phyloP scores from a whole-genome alignment of 257 asterid genomes.

The Nicotiana benthamiana region DNA sequence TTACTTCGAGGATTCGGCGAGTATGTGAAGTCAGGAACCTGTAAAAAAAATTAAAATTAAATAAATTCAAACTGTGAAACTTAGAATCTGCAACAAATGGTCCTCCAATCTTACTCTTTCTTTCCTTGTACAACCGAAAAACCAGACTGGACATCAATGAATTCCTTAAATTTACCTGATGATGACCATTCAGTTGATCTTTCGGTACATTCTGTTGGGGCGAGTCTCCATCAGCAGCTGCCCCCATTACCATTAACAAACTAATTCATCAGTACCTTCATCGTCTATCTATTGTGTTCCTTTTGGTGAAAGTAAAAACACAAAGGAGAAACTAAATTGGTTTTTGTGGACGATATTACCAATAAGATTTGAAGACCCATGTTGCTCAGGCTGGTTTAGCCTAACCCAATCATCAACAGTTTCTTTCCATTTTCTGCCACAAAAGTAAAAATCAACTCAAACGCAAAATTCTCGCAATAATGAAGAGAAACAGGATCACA shows the following conservation, averaged over 20 bases:
- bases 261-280: slow-evolving; percentile 5
- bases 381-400: slow-evolving; percentile 53
- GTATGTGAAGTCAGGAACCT: slow-evolving; percentile 69
- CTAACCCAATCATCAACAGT: slow-evolving; percentile 93
- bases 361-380: slow-evolving; percentile 37
- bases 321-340: background rate
- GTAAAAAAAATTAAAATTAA: slow-evolving; percentile 14
- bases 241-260: slow-evolving; percentile 36
- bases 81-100: background rate
- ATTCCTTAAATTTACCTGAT: slow-evolving; percentile 58
- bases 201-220: slow-evolving; percentile 70
- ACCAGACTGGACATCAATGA: background rate
- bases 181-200: slow-evolving; percentile 67
- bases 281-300: background rate
- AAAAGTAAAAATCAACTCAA: background rate
- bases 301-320: background rate
- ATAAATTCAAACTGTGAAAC: slow-evolving; percentile 19
- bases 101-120: background rate
- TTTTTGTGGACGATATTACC: slow-evolving; percentile 33
- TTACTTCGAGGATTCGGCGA: slow-evolving; percentile 83
- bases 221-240: slow-evolving; percentile 92
- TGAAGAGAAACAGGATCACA: background rate
- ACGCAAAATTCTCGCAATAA: background rate
- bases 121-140: background rate
- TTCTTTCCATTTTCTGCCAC: slow-evolving; percentile 82